Percentiles rank a stretch among this genome's conserved stretches.
Evolutionary conservation across 768 basidiomycete species (phyloP).

Genomic region (Phanerodontia chrysosporium): DNA sequence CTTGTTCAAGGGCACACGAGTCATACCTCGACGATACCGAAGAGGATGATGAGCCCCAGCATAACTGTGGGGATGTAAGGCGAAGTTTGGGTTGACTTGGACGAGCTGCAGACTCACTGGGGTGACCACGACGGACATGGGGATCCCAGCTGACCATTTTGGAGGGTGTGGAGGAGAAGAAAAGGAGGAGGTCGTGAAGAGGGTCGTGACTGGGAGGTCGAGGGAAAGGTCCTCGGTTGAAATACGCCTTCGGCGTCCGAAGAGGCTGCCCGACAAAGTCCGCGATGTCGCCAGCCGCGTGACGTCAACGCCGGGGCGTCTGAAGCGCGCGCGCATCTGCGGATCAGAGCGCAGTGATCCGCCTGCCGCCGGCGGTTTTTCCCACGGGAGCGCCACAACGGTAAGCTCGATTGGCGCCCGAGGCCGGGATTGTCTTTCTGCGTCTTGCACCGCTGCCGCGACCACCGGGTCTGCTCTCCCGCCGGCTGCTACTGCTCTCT

Average conservation of each 20-base stretch:
- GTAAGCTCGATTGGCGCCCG: neutral
- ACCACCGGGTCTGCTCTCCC: too few species aligned
- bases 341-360: neutral
- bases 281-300: conserved; percentile 3
- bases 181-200: conserved; percentile 3
- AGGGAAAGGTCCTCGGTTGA: neutral
- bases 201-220: neutral
- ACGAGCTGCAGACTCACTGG: conserved; percentile 8
- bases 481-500: neutral
- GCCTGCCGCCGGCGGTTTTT: neutral
- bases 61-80: conserved; percentile 32
- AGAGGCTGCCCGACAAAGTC: neutral
- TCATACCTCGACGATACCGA: conserved; percentile 62
- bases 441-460: neutral
- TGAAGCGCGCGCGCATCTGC: neutral
- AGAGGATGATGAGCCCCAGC: conserved; percentile 52
- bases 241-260: neutral
- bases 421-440: neutral
- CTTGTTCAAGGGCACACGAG: neutral
- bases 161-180: neutral
- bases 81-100: neutral
- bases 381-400: conserved; percentile 5
- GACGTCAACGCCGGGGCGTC: neutral
- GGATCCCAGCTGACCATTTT: conserved; percentile 10
- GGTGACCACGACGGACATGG: conserved; percentile 14